Evolutionary conservation across 1,284 basidiomycete species (phyloP), one percentile per base, ranked within the genome.

Genomic region (Irpex sp.): DNA sequence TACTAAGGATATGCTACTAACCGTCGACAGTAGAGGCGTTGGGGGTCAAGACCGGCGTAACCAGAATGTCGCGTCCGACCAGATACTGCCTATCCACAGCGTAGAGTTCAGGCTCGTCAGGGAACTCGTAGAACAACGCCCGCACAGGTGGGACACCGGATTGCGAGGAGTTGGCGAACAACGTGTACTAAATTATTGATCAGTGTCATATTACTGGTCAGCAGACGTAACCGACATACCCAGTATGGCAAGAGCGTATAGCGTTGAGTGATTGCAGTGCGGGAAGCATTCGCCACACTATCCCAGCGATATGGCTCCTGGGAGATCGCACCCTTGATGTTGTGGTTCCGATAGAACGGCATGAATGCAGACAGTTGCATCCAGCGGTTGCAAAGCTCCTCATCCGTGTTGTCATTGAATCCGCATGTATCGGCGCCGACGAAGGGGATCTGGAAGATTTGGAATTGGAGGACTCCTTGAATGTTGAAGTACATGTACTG

Each of bases 341-440:
- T 91, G 69, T 91, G 89, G 68, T 90, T 90, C 43, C 88, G 78
- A 68, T 84, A 90, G 75, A 90, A 90, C 3, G 89, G 89, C n/a
- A 81, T 79, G 70, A 92, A 90, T 0, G 91, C 90, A 1, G 87
- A 81, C 9, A 93, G 79, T 69, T 88, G 84, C 87, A 90, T 91
- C 92, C 92, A 94, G 21, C 92, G 83, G 64, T 87, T 89, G 73
- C 90, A 92, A 6, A 94, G 80, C 71, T 92, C 89, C 72, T 94
- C 93, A 68, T 91, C 84, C 0, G 88, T 87, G 73, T 94, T 92
- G 0, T 79, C 83, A 65, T 81, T 78, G 76, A 88, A 88, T 13
- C 85, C 87, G 71, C 87, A 90, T 0, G 84, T 84, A 66, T 92
- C 90, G 1, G 90, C 86, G 13, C 91, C 91, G 26, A 91, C 89